phyloP scores from a whole-genome alignment of 345 rosid species.

The Orychophragmus violaceus region DNA sequence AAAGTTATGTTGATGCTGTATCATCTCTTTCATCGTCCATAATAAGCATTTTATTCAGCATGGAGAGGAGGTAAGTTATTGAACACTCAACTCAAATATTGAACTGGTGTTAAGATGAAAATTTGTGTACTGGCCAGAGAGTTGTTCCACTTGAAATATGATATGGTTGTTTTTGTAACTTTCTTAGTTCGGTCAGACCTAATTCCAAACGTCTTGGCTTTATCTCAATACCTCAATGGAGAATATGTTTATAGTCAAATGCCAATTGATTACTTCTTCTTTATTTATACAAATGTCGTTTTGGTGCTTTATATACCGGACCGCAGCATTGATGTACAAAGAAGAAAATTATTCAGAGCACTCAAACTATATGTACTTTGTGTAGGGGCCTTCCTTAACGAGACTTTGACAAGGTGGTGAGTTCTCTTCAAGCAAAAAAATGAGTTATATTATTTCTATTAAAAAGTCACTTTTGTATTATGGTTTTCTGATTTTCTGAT shows the following conservation, averaged over 20 bases:
- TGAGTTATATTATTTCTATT: background rate
- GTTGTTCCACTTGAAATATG: background rate
- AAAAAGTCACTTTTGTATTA: conserved; percentile 3
- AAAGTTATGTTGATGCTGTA: no score
- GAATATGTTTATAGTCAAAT: background rate
- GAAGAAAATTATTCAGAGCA: conserved; percentile 24
- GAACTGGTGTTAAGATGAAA: background rate
- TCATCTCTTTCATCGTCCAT: no score
- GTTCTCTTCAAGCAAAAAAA: conserved; percentile 3
- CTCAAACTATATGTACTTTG: background rate
- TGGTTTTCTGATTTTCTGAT: background rate
- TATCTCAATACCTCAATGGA: background rate
- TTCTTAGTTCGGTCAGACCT: background rate
- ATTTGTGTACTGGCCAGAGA: background rate
- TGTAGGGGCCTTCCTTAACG: conserved; percentile 21
- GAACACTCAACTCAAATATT: background rate
- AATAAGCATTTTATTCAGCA: no score
- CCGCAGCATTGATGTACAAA: conserved; percentile 7
- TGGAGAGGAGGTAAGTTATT: no score
- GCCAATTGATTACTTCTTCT: background rate
- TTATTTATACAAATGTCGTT: background rate
- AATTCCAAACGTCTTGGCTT: background rate
- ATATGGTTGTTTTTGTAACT: background rate
- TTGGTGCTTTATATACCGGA: background rate
- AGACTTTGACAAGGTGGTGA: background rate